phyloP scores from a whole-genome alignment of 2,329 filamentous ascomycete genomes.

The Alternaria ethzedia region DNA sequence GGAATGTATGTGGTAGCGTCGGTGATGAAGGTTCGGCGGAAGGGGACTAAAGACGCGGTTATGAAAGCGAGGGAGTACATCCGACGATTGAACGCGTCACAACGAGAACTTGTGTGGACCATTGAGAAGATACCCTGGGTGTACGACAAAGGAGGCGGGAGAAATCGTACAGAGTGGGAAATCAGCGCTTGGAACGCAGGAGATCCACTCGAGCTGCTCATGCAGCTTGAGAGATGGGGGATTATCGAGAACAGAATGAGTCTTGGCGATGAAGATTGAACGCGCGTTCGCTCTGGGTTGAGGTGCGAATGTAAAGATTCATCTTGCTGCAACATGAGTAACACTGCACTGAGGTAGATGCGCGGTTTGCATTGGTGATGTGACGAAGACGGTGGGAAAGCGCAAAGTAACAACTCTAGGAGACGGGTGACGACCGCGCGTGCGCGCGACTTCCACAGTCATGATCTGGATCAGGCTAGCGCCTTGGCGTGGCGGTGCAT shows the following conservation, averaged over 20 bases:
- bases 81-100: constrained; percentile 24
- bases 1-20: constrained; percentile 10
- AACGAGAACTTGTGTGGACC: constrained; percentile 30
- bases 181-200: constrained; percentile 33
- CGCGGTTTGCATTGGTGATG: background rate
- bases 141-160: constrained; percentile 21
- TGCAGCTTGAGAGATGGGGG: constrained; percentile 31
- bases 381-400: background rate
- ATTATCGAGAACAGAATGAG: constrained; percentile 29
- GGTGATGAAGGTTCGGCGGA: constrained; percentile 18
- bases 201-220: constrained; percentile 30
- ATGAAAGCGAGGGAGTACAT: constrained; percentile 28
- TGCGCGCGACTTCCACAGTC: background rate
- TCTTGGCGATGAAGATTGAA: constrained; percentile 29
- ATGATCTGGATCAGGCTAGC: background rate
- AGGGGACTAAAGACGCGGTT: constrained; percentile 21
- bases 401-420: background rate
- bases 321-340: background rate
- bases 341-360: too few relatives aligned
- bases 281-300: background rate
- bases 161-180: constrained; percentile 30
- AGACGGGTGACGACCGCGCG: background rate
- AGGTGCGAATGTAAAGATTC: background rate
- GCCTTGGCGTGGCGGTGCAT: background rate
- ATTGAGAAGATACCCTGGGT: constrained; percentile 32